phyloP scores from a whole-genome alignment of 1,139 yeast species.

The Pneumocystis wakefieldiae region DNA sequence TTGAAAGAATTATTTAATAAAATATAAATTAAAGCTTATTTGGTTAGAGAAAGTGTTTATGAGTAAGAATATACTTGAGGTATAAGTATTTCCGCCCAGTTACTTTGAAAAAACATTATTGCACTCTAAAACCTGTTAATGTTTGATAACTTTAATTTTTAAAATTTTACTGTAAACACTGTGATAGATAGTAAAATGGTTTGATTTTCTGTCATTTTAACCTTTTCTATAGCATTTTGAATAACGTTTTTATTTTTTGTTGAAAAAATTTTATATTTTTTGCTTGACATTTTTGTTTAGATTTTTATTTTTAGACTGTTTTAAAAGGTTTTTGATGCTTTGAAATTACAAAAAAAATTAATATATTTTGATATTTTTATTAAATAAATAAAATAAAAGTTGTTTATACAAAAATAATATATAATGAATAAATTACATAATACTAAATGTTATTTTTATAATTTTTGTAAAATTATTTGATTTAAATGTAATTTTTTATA shows the following conservation, averaged over 20 bases:
- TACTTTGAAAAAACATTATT: neutral
- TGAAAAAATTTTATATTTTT: neutral
- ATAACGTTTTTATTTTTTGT: neutral
- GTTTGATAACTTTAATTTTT: neutral
- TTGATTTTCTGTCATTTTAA: neutral
- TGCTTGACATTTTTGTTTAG: neutral
- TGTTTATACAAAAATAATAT: neutral
- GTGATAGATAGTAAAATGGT: neutral
- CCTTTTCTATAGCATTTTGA: neutral
- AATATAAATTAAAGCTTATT: neutral
- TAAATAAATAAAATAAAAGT: neutral
- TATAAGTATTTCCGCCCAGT: neutral
- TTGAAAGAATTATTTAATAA: neutral
- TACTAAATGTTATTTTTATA: neutral
- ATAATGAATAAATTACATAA: neutral
- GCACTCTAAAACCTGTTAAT: neutral
- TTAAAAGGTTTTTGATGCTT: too few relatives aligned
- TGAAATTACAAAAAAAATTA: neutral
- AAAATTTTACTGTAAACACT: neutral
- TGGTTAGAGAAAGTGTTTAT: neutral
- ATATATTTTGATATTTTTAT: neutral
- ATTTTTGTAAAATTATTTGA: neutral
- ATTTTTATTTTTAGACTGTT: neutral
- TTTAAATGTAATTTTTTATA: neutral
- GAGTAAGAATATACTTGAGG: neutral